Evolutionary conservation across 306 rosid species (phyloP).

Genomic region (Aeschynomene evenia): DNA sequence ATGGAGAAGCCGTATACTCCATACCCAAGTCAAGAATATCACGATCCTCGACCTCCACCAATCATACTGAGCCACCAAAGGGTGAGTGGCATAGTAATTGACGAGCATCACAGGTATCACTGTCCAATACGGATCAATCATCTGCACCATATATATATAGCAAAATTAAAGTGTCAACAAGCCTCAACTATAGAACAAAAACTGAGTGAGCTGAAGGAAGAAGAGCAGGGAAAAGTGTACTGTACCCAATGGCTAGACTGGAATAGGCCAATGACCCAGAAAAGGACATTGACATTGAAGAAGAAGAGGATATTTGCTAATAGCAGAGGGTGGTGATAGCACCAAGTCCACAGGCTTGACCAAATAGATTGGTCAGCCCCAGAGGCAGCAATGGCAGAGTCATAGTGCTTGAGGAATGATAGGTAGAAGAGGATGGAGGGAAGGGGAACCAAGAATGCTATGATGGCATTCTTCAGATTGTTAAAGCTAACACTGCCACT

Average conservation of each 20-base stretch:
- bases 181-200: neutral
- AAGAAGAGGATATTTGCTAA: conserved; percentile 73
- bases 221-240: neutral
- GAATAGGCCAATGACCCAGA: conserved; percentile 72
- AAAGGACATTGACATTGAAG: conserved; percentile 80
- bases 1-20: conserved; percentile 76
- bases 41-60: conserved; percentile 64
- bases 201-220: neutral
- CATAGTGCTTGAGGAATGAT: conserved; percentile 45
- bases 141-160: conserved; percentile 44
- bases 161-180: neutral
- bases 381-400: neutral
- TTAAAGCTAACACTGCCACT: neutral
- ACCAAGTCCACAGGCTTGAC: conserved; percentile 65
- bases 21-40: conserved; percentile 67
- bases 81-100: conserved; percentile 69
- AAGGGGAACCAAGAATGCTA: conserved; percentile 67
- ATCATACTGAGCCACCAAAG: conserved; percentile 64
- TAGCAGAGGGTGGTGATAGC: conserved; percentile 70
- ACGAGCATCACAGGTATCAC: conserved; percentile 81
- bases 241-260: conserved; percentile 80
- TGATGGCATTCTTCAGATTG: conserved; percentile 56
- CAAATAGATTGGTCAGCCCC: neutral
- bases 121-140: conserved; percentile 90
- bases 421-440: conserved; percentile 75